Conservation (phyloP, 208 protist species). For the Acanthamoeba rhysodes region DNA sequence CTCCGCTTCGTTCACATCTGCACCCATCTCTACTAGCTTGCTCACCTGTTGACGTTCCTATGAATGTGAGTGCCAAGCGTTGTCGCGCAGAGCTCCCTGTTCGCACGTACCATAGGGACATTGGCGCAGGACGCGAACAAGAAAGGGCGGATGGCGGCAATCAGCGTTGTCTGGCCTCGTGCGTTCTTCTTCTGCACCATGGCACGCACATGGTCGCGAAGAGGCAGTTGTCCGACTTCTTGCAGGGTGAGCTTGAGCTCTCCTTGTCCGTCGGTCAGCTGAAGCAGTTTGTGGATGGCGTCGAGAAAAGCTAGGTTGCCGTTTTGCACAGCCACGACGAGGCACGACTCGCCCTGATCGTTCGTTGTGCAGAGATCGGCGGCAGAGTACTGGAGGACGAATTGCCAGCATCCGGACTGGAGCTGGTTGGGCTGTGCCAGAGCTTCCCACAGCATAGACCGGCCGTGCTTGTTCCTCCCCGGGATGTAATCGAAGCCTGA, state of each 20-base stretch:
- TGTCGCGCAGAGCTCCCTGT: background rate
- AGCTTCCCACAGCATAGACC: background rate
- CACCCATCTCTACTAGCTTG: background rate
- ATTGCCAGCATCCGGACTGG: background rate
- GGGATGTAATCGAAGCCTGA: background rate
- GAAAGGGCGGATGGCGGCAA: background rate
- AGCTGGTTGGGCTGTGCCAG: background rate
- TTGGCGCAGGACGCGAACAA: background rate
- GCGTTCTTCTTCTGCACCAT: background rate
- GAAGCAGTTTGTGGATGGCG: background rate
- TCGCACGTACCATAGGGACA: background rate
- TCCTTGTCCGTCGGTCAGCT: too few species aligned
- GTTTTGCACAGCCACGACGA: background rate
- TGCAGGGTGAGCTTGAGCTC: background rate
- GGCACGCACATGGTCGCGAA: background rate
- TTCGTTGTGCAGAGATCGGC: background rate
- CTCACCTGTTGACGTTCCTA: background rate
- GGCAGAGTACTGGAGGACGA: background rate
- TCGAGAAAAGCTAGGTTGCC: background rate
- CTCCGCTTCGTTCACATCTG: background rate
- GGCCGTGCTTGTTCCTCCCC: background rate
- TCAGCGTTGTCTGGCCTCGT: background rate
- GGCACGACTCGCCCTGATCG: background rate
- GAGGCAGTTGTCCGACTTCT: background rate
- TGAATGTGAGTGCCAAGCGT: background rate